phyloP scores from a whole-genome alignment of 352 stramenopile species.

The Pythium volutum region DNA sequence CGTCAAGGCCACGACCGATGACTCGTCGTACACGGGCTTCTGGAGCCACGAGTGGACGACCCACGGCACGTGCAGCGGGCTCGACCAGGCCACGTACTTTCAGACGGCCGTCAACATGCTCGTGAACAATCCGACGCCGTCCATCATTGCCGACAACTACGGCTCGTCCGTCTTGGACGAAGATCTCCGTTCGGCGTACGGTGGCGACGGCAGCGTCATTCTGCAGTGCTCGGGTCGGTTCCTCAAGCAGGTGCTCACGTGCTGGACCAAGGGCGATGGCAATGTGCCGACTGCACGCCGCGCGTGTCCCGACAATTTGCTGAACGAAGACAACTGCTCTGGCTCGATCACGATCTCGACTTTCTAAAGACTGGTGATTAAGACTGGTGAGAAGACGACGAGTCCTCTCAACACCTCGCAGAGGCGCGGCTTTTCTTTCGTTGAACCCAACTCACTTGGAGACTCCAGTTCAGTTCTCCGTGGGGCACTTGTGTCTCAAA shows the following conservation, averaged over 20 bases:
- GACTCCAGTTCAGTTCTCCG: background rate
- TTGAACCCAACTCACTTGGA: background rate
- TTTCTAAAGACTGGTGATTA: conserved; percentile 25
- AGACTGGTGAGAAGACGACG: background rate
- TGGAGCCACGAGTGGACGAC: conserved; percentile 92
- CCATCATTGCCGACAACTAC: conserved; percentile 54
- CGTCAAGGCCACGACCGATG: conserved; percentile 56
- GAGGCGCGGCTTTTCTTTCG: too few species aligned
- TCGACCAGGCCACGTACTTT: conserved; percentile 85
- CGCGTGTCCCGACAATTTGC: conserved; percentile 52
- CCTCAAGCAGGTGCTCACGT: conserved; percentile 65
- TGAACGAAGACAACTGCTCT: conserved; percentile 64
- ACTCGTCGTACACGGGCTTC: conserved; percentile 69
- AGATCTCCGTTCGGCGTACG: conserved; percentile 30
- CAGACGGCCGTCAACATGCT: conserved; percentile 64
- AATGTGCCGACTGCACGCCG: conserved; percentile 42
- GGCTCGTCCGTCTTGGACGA: conserved; percentile 38
- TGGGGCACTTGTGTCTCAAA: background rate
- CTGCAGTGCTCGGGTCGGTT: conserved; percentile 33
- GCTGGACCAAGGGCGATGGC: conserved; percentile 53
- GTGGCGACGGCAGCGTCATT: conserved; percentile 26
- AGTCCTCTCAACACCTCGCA: too few species aligned
- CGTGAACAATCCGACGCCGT: conserved; percentile 46
- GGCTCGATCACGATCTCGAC: conserved; percentile 42
- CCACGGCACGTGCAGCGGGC: conserved; percentile 89